phyloP scores from a whole-genome alignment of 1,284 basidiomycete species.

The Sporisorium sorghi region DNA sequence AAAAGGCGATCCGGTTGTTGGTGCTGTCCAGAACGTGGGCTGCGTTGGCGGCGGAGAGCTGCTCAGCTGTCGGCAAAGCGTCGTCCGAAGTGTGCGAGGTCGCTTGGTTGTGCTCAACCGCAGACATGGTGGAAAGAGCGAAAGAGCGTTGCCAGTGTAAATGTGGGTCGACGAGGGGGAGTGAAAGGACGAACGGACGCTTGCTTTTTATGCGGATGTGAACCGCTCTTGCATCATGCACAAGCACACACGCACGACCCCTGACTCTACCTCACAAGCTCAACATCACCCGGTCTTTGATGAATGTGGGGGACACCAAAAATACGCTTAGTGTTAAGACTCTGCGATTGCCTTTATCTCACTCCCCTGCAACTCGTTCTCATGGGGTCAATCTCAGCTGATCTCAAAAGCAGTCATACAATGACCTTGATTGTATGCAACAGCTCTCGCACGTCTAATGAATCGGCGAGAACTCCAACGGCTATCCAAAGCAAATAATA shows the following conservation, averaged over 20 bases:
- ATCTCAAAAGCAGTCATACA: neutral
- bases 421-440: neutral
- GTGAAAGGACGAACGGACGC: neutral
- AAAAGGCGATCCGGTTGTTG: slow-evolving; percentile 17
- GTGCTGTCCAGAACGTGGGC: slow-evolving; percentile 22
- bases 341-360: neutral
- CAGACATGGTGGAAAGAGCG: slow-evolving; percentile 20
- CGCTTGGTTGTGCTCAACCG: neutral
- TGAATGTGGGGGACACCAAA: slow-evolving; percentile 1
- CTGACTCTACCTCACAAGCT: too few species aligned
- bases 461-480: slow-evolving; percentile 48
- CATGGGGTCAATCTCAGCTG: too few species aligned
- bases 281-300: too few species aligned
- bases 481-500: slow-evolving; percentile 22
- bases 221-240: slow-evolving; percentile 11
- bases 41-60: slow-evolving; percentile 30
- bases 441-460: slow-evolving; percentile 12
- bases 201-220: slow-evolving; percentile 16
- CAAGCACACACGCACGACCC: neutral
- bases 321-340: slow-evolving; percentile 4
- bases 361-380: too few species aligned
- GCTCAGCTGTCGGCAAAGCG: slow-evolving; percentile 22
- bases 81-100: slow-evolving; percentile 16
- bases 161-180: neutral
- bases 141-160: too few species aligned